Conservation (phyloP, 2,329 filamentous ascomycete species). For the Metarhizium album region DNA sequence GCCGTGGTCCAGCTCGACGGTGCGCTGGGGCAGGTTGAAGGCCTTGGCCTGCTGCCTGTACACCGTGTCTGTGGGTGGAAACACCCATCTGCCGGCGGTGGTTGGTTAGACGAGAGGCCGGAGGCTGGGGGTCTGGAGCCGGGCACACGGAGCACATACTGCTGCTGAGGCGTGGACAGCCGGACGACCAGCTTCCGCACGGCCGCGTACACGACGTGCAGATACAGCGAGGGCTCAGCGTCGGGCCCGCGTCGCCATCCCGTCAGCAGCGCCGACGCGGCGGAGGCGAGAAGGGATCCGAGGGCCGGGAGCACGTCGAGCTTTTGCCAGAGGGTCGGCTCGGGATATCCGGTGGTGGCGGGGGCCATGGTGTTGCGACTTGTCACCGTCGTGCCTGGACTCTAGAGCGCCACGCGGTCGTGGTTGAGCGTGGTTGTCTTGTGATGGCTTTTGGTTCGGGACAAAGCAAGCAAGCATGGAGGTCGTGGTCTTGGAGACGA, state of each 20-base stretch:
- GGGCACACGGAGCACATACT: conserved; percentile 4
- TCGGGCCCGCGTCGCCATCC: conserved; percentile 5
- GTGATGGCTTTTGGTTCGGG: too few relatives aligned
- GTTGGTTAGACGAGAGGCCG: neutral
- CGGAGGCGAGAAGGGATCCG: conserved; percentile 4
- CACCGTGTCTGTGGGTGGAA: conserved; percentile 6
- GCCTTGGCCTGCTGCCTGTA: conserved; percentile 9
- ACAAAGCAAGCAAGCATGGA: too few relatives aligned
- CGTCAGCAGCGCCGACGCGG: conserved; percentile 2
- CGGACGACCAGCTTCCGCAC: conserved; percentile 8
- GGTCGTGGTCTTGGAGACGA: too few relatives aligned
- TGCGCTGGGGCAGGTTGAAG: conserved; percentile 1
- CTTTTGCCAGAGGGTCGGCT: conserved; percentile 3
- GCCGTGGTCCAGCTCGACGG: conserved; percentile 9
- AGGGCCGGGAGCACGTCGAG: conserved; percentile 11
- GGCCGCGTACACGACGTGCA: conserved; percentile 11
- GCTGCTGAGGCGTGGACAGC: conserved; percentile 9
- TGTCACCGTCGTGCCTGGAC: too few relatives aligned
- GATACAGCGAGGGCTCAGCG: conserved; percentile 10
- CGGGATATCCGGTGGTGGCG: neutral
- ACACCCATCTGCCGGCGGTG: conserved; percentile 6
- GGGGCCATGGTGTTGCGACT: neutral
- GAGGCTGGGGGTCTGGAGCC: neutral
- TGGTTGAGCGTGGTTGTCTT: too few relatives aligned
- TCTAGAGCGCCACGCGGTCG: too few relatives aligned